Percentiles rank a stretch among this genome's conserved stretches.
phyloP scores from a whole-genome alignment of 2,329 filamentous ascomycete species.

The Acephala macrosclerotiorum region DNA sequence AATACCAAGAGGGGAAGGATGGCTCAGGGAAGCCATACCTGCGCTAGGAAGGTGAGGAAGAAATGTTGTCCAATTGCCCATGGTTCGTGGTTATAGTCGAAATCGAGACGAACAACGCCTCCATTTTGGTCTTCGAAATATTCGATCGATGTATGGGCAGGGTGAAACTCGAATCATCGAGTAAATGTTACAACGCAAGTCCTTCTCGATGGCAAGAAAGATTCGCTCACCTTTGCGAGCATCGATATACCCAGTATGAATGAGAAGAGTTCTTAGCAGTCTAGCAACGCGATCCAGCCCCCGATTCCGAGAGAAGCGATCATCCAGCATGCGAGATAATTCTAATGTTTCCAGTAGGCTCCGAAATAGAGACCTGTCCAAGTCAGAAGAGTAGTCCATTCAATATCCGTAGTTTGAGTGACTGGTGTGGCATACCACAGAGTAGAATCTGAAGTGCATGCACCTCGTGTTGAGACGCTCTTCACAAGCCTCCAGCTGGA shows the following conservation, averaged over 20 bases:
- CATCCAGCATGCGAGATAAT: constrained; percentile 71
- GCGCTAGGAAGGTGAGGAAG: constrained; percentile 76
- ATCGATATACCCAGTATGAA: constrained; percentile 64
- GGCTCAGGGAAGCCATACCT: too few species aligned
- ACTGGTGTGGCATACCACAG: too few species aligned
- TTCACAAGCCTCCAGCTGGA: not conserved
- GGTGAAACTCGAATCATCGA: constrained; percentile 59
- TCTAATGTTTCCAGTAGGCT: constrained; percentile 80
- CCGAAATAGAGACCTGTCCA: constrained; percentile 69
- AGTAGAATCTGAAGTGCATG: too few species aligned
- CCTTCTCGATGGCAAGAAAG: not conserved
- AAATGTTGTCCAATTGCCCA: constrained; percentile 75
- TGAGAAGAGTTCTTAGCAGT: constrained; percentile 61
- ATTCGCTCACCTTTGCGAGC: constrained; percentile 38
- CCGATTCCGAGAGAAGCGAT: constrained; percentile 71
- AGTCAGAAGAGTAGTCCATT: not conserved
- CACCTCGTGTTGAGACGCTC: too few species aligned
- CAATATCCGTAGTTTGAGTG: too few species aligned
- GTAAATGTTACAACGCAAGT: constrained; percentile 24
- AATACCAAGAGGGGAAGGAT: too few species aligned
- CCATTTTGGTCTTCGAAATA: constrained; percentile 64
- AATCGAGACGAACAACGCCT: constrained; percentile 70
- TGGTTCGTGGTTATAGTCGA: constrained; percentile 72
- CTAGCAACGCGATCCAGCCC: constrained; percentile 69
- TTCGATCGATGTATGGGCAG: constrained; percentile 54